Evolutionary conservation across 139 green algal genomes (phyloP).

Genomic region (Gonium pectorale): DNA sequence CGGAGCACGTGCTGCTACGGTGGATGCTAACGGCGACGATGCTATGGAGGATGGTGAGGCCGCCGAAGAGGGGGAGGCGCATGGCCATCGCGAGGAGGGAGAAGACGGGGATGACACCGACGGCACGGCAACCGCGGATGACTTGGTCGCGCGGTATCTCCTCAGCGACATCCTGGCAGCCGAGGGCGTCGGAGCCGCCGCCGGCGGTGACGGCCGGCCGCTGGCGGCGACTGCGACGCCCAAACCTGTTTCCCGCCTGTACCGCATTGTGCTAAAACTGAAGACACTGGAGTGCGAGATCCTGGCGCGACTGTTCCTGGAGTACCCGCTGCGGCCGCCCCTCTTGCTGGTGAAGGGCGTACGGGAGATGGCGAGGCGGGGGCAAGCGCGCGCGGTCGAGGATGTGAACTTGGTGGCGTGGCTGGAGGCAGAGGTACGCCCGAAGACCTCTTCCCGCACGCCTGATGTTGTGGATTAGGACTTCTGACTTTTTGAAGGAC

Average conservation of each 20-base stretch:
- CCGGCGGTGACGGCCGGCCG: background rate
- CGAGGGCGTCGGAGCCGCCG: background rate
- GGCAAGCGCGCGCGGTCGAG: background rate
- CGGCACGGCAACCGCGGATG: background rate
- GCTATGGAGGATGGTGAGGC: slow-evolving; percentile 29
- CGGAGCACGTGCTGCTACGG: too few relatives aligned
- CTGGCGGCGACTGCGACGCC: background rate
- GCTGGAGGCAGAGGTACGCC: slow-evolving; percentile 46
- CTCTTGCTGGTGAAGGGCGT: slow-evolving; percentile 44
- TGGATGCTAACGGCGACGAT: background rate
- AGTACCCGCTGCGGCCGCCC: slow-evolving; percentile 50
- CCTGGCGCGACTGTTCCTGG: slow-evolving; percentile 43
- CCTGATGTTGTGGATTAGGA: too few relatives aligned
- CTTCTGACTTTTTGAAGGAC: too few relatives aligned
- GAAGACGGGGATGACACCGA: slow-evolving; percentile 12
- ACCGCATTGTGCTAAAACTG: slow-evolving; percentile 37
- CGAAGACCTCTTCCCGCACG: too few relatives aligned
- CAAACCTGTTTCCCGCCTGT: slow-evolving; percentile 39
- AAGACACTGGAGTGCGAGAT: slow-evolving; percentile 43
- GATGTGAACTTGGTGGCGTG: slow-evolving; percentile 44
- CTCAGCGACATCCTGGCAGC: slow-evolving; percentile 18
- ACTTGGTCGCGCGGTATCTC: slow-evolving; percentile 32
- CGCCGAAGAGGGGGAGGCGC: slow-evolving; percentile 32
- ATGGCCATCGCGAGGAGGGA: background rate
- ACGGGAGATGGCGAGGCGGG: slow-evolving; percentile 11